phyloP scores from a whole-genome alignment of 1,139 yeast species.

The Hyphopichia pseudoburtonii region DNA sequence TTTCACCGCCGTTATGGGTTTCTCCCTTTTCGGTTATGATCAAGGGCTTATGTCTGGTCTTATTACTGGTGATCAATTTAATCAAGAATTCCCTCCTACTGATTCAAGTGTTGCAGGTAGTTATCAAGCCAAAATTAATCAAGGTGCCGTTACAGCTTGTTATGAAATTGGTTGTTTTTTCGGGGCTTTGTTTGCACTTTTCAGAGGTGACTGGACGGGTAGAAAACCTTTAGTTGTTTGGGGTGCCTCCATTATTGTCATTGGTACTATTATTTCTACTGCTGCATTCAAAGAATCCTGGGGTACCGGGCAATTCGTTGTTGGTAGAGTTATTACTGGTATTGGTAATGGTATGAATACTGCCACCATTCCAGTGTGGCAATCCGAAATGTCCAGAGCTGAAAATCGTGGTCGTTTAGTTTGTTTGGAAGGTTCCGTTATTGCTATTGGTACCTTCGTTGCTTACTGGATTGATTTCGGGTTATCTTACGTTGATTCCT shows the following conservation, averaged over 20 bases:
- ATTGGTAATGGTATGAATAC: conserved; percentile 35
- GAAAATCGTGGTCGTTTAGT: conserved; percentile 33
- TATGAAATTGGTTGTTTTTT: conserved; percentile 76
- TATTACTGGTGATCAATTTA: conserved; percentile 60
- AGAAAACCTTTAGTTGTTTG: conserved; percentile 41
- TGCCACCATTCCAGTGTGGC: conserved; percentile 43
- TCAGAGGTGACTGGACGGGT: conserved; percentile 46
- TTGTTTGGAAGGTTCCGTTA: conserved; percentile 49
- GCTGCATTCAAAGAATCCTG: conserved; percentile 22
- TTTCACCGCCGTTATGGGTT: conserved; percentile 60
- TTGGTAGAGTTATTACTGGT: conserved; percentile 49
- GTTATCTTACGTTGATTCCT: conserved; percentile 50
- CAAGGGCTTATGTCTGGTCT: conserved; percentile 78
- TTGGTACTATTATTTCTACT: conserved; percentile 48
- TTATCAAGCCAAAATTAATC: conserved; percentile 44
- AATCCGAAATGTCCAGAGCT: conserved; percentile 35
- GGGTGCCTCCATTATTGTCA: conserved; percentile 39
- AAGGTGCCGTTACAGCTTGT: conserved; percentile 71
- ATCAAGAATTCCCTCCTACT: conserved; percentile 57
- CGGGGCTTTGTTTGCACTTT: conserved; percentile 25
- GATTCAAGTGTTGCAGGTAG: conserved; percentile 18
- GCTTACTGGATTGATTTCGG: conserved; percentile 72
- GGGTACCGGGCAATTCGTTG: conserved; percentile 44
- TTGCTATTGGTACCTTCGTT: conserved; percentile 44
- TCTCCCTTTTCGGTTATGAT: conserved; percentile 73